Evolutionary conservation across 2,329 filamentous ascomycete species (phyloP), one percentile per base, ranked within the genome.

Genomic region (Curvularia lunata): DNA sequence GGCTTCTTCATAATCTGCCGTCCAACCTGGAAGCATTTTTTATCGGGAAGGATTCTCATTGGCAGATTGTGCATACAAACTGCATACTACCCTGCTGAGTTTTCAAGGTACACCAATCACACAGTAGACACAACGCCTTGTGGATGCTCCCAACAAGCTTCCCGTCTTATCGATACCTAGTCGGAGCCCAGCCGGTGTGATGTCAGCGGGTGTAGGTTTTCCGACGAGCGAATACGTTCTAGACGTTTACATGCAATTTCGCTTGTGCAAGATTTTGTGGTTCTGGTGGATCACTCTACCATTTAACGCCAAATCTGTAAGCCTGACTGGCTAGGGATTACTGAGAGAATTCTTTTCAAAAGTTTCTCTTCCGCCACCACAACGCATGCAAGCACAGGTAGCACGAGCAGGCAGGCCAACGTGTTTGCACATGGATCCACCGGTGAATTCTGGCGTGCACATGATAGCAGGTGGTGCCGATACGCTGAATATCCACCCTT

Each of bases 111-210:
- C 52, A 48, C 56, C 59, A 59, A 59, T 61, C 59, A 58, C 45
- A 41, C 41, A 25, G 13, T 10, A 12, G 34, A 40, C 45, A 23
- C 32, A 61, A 48, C 41, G 52, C 48, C 37, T 27, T 48, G 45
- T 37, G 47, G 32, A 47, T 43, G 27, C 46, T 41, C 47, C 9
- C 25, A 46, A 28, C 42, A 49, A 34, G 43, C 48, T 46, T 53
- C 10, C 43, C 34, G 16, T 28, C 49, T 61, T 61, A 58, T 61
- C 58, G 58, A 61, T 58, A 61, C 51, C 38, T 58, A 58, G 42
- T 45, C 43, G 32, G 30, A 48, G 37, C 51, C 30, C 30, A 28
- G 32, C 25, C 23, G 47, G 38, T 48, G 42, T 55, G 52, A 58
- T 52, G 55, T 58, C 55, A 61, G 32, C 28, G 21, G n/a, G 46